A percentile compares a stretch with the other conserved stretches of the same genome.
Conservation (phyloP, 495 filamentous ascomycete species). For the Penicillium herquei region DNA sequence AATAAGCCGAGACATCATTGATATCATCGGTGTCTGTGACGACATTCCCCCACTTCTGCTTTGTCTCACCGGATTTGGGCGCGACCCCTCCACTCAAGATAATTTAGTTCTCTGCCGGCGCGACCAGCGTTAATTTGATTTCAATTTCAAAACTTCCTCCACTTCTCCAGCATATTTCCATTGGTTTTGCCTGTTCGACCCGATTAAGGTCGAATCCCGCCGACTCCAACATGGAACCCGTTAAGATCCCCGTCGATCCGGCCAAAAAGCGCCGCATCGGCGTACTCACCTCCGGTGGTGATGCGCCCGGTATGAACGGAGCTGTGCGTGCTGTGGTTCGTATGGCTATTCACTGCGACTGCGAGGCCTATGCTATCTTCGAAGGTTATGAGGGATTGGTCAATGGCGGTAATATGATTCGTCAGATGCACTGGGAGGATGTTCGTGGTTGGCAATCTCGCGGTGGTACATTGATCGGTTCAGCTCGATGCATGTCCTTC, state of each 20-base stretch:
- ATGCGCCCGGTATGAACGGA: slow-evolving; percentile 97
- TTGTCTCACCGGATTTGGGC: slow-evolving; percentile 46
- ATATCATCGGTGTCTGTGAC: slow-evolving; percentile 32
- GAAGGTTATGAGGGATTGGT: slow-evolving; percentile 98
- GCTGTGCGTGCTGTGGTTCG: slow-evolving; percentile 91
- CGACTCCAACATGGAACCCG: slow-evolving; percentile 33
- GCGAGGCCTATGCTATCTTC: slow-evolving; percentile 85
- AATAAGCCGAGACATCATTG: not conserved
- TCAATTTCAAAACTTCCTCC: slow-evolving; percentile 9
- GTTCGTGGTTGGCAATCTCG: slow-evolving; percentile 93
- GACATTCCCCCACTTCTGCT: slow-evolving; percentile 39
- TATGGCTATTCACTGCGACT: slow-evolving; percentile 82
- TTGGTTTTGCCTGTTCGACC: slow-evolving; percentile 13
- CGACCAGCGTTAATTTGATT: slow-evolving; percentile 2
- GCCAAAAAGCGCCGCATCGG: slow-evolving; percentile 77
- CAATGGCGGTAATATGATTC: slow-evolving; percentile 81
- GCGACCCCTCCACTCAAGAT: slow-evolving; percentile 25
- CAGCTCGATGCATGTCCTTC: slow-evolving; percentile 87
- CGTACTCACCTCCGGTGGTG: slow-evolving; percentile 95
- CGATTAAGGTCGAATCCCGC: slow-evolving; percentile 10
- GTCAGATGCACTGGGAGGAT: slow-evolving; percentile 86
- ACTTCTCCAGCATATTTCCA: slow-evolving; percentile 8
- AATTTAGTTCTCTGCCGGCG: slow-evolving; percentile 12
- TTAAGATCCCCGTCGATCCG: slow-evolving; percentile 33
- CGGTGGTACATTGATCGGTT: slow-evolving; percentile 95